These are phyloP conservation scores for Nakazawaea populi DNA, from an alignment of 805 yeast genomes.

Conservation along the genomic window DNA sequence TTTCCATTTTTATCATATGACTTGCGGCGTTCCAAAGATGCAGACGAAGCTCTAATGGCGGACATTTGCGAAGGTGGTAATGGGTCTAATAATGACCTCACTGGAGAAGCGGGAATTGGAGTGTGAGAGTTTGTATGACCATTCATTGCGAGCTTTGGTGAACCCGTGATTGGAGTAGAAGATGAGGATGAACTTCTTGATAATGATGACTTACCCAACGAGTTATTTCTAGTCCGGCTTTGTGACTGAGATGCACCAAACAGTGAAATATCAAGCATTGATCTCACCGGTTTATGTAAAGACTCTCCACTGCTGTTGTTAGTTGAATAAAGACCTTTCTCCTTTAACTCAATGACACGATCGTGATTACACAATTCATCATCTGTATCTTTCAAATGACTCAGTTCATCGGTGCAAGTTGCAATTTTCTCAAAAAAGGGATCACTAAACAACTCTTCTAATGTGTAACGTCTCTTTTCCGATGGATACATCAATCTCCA, in stretches of 20 bases:
- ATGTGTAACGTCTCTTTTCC: constrained; percentile 43
- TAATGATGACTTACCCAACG: background rate
- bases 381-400: constrained; percentile 4
- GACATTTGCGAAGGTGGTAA: constrained; percentile 23
- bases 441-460: constrained; percentile 51
- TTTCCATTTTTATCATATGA: constrained; percentile 4
- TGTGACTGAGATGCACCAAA: background rate
- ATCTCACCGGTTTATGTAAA: constrained; percentile 6
- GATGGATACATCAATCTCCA: constrained; percentile 73
- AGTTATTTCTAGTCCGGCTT: too few species aligned
- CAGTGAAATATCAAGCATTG: constrained; percentile 8
- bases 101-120: constrained; percentile 3
- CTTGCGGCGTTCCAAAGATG: constrained; percentile 6
- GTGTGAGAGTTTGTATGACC: too few species aligned
- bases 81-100: constrained; percentile 16
- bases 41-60: constrained; percentile 22
- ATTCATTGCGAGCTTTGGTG: background rate
- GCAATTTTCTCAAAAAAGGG: constrained; percentile 59
- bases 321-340: background rate
- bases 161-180: background rate
- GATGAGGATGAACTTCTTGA: constrained; percentile 6
- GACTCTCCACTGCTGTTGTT: constrained; percentile 1
- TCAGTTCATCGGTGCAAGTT: constrained; percentile 49
- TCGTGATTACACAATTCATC: constrained; percentile 11
- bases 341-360: constrained; percentile 1